phyloP scores from a whole-genome alignment of 331 rosid genomes.

The Pyracantha coccinea region DNA sequence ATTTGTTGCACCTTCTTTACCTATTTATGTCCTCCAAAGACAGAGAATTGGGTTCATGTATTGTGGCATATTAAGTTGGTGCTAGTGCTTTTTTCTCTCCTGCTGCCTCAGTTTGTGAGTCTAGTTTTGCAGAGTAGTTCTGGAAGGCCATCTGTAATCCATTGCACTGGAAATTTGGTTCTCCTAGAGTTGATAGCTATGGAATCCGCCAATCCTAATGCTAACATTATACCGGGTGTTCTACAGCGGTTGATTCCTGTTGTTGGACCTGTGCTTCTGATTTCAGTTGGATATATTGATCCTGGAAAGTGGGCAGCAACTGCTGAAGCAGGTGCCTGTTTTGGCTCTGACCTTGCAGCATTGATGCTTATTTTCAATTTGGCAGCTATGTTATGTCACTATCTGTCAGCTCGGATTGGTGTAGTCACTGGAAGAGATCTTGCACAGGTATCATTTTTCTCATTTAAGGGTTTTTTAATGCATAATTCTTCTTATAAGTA shows the following conservation, averaged over 20 bases:
- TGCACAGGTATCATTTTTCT: slow-evolving; percentile 61
- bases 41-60: slow-evolving; percentile 4
- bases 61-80: slow-evolving; percentile 6
- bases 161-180: slow-evolving; percentile 14
- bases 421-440: slow-evolving; percentile 78
- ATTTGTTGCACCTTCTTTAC: not conserved
- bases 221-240: slow-evolving; percentile 26
- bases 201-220: slow-evolving; percentile 36
- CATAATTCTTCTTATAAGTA: not conserved
- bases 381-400: slow-evolving; percentile 87
- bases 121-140: not conserved
- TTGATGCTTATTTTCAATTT: slow-evolving; percentile 67
- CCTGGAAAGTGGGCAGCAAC: slow-evolving; percentile 95
- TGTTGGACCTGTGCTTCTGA: slow-evolving; percentile 60
- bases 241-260: slow-evolving; percentile 52
- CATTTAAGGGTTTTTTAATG: not conserved
- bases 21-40: not conserved
- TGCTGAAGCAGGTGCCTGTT: slow-evolving; percentile 83
- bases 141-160: not conserved
- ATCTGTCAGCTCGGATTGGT: slow-evolving; percentile 77
- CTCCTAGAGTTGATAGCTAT: slow-evolving; percentile 26
- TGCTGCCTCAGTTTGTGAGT: not conserved
- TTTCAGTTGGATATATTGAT: slow-evolving; percentile 80
- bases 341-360: slow-evolving; percentile 64
- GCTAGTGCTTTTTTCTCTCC: not conserved